phyloP scores from a whole-genome alignment of 768 basidiomycete genomes.

The Termitomyces sp. region DNA sequence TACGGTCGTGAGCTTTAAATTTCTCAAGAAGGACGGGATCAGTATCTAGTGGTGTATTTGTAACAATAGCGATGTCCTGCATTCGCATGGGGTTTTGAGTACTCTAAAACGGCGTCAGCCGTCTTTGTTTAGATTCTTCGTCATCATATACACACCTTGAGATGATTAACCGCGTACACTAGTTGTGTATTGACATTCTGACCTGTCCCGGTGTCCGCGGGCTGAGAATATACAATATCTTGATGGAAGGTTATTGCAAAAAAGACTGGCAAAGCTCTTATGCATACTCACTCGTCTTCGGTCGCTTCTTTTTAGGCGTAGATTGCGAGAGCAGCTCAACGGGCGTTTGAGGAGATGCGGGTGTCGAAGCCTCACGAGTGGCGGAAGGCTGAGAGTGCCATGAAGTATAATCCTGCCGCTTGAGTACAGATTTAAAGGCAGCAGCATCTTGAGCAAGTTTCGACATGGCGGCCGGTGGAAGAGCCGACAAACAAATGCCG shows the following conservation, averaged over 20 bases:
- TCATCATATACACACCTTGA: slow-evolving; percentile 50
- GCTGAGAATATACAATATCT: slow-evolving; percentile 84
- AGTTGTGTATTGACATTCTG: slow-evolving; percentile 83
- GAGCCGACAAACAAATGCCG: neutral
- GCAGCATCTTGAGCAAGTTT: slow-evolving; percentile 65
- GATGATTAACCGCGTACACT: slow-evolving; percentile 74
- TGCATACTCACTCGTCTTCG: slow-evolving; percentile 63
- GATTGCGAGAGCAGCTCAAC: slow-evolving; percentile 19
- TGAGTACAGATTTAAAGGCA: slow-evolving; percentile 59
- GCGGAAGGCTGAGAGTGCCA: slow-evolving; percentile 67
- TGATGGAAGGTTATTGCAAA: slow-evolving; percentile 13
- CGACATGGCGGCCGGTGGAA: slow-evolving; percentile 43
- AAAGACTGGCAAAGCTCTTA: slow-evolving; percentile 9
- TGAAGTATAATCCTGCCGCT: slow-evolving; percentile 63
- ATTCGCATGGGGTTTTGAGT: slow-evolving; percentile 79
- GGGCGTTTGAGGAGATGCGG: slow-evolving; percentile 16
- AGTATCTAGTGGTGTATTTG: slow-evolving; percentile 69
- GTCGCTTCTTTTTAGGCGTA: slow-evolving; percentile 53
- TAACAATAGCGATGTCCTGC: slow-evolving; percentile 81
- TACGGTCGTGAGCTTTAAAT: slow-evolving; percentile 76
- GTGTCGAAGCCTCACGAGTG: neutral
- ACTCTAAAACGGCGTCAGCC: slow-evolving; percentile 28
- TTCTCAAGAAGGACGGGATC: slow-evolving; percentile 70
- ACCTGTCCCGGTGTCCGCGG: slow-evolving; percentile 79
- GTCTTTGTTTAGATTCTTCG: neutral